Evolutionary conservation across 805 yeast genomes (phyloP).

Genomic region (Yamadazyma olivae): DNA sequence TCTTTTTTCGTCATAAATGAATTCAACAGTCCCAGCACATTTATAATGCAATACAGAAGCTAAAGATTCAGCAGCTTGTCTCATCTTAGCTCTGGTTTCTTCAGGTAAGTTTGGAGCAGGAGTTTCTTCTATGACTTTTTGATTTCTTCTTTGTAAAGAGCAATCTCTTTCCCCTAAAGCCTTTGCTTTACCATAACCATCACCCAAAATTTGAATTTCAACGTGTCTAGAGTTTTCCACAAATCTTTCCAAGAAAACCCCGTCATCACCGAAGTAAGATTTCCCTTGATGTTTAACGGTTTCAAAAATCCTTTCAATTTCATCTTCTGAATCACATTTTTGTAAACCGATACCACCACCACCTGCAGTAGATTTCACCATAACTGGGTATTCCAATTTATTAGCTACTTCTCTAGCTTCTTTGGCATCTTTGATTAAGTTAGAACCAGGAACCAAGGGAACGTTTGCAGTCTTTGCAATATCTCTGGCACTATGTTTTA

Average conservation of each 20-base stretch:
- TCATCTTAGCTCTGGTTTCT: slow-evolving; percentile 67
- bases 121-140: slow-evolving; percentile 93
- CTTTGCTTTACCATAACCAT: slow-evolving; percentile 88
- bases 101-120: slow-evolving; percentile 95
- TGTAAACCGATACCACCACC: slow-evolving; percentile 99
- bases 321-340: slow-evolving; percentile 79
- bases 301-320: slow-evolving; percentile 79
- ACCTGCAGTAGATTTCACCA: slow-evolving; percentile 98
- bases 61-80: slow-evolving; percentile 79
- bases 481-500: slow-evolving; percentile 95
- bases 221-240: slow-evolving; percentile 96
- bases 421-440: slow-evolving; percentile 62
- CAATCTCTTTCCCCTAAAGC: slow-evolving; percentile 98
- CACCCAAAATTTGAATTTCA: slow-evolving; percentile 95
- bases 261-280: slow-evolving; percentile 91
- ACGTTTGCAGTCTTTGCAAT: slow-evolving; percentile 90
- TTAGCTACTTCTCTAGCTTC: slow-evolving; percentile 80
- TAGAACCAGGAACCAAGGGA: slow-evolving; percentile 97
- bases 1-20: slow-evolving; percentile 79
- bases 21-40: slow-evolving; percentile 98
- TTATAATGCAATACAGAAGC: slow-evolving; percentile 84
- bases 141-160: slow-evolving; percentile 95
- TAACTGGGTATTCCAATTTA: slow-evolving; percentile 78
- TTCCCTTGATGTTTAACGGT: slow-evolving; percentile 93
- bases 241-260: slow-evolving; percentile 91